Evolutionary conservation across 2,329 filamentous ascomycete genomes (phyloP).

Genomic region (Phoma sp.): DNA sequence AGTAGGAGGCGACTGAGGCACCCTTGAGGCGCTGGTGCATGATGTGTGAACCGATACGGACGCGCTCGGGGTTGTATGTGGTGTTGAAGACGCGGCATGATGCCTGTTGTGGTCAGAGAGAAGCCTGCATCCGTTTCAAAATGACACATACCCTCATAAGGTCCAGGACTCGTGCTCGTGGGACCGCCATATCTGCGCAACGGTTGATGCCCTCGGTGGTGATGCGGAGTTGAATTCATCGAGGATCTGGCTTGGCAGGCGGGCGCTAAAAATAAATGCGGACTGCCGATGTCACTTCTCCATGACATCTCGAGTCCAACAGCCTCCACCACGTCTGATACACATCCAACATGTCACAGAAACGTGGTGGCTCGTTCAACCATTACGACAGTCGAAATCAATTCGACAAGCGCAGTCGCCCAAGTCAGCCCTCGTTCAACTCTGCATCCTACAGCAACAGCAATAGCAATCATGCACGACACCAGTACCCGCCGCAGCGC

Average conservation of each 20-base stretch:
- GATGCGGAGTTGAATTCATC: constrained; percentile 22
- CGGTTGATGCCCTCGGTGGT: constrained; percentile 11
- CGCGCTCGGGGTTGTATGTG: constrained; percentile 83
- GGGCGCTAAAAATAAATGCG: constrained; percentile 20
- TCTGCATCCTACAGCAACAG: constrained; percentile 2
- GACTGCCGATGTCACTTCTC: constrained; percentile 9
- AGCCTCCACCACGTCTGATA: background rate
- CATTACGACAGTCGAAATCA: constrained; percentile 28
- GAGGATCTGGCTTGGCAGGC: constrained; percentile 23
- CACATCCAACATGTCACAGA: constrained; percentile 28
- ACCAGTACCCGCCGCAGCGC: constrained; percentile 10
- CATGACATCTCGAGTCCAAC: background rate
- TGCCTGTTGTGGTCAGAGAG: constrained; percentile 59
- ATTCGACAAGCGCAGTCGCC: constrained; percentile 22
- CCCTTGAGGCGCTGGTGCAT: constrained; percentile 86
- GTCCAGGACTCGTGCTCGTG: constrained; percentile 64
- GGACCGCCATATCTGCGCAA: constrained; percentile 55
- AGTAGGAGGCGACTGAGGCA: constrained; percentile 84
- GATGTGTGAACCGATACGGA: constrained; percentile 89
- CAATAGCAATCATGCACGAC: background rate
- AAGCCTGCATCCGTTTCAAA: background rate
- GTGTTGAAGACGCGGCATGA: constrained; percentile 93
- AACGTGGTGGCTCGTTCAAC: constrained; percentile 27
- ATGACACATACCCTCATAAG: constrained; percentile 73
- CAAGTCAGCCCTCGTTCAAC: constrained; percentile 11